Conservation (phyloP, 306 rosid genomes). For the Lathyrus aphaca region DNA sequence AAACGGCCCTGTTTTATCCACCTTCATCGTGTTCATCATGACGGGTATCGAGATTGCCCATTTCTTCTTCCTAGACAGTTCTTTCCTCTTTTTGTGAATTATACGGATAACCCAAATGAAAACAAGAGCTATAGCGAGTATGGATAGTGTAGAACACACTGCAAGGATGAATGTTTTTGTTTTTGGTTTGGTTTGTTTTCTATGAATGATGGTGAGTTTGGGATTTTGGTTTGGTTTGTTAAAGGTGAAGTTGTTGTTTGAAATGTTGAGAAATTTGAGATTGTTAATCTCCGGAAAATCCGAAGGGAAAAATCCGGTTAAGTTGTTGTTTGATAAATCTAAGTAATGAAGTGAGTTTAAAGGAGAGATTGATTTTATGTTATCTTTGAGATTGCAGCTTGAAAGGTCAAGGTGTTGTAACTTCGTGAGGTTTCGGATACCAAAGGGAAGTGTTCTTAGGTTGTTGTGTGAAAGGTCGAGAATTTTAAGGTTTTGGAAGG, state of each 20-base stretch:
- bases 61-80: slow-evolving; percentile 49
- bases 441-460: slow-evolving; percentile 52
- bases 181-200: slow-evolving; percentile 34
- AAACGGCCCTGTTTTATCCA: slow-evolving; percentile 90
- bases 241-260: slow-evolving; percentile 52
- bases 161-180: slow-evolving; percentile 41
- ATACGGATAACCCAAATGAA: slow-evolving; percentile 35
- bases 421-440: slow-evolving; percentile 52
- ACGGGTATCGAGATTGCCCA: slow-evolving; percentile 80
- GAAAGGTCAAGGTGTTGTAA: slow-evolving; percentile 63
- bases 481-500: slow-evolving; percentile 45
- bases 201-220: slow-evolving; percentile 6
- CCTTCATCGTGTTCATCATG: slow-evolving; percentile 14
- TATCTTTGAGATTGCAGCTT: slow-evolving; percentile 50
- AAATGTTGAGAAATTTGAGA: slow-evolving; percentile 61
- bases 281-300: slow-evolving; percentile 64
- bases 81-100: slow-evolving; percentile 34
- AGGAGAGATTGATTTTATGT: slow-evolving; percentile 57
- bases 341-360: slow-evolving; percentile 56
- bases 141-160: slow-evolving; percentile 41
- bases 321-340: slow-evolving; percentile 66
- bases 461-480: slow-evolving; percentile 73
- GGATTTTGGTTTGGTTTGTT: slow-evolving; percentile 23
- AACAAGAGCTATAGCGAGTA: slow-evolving; percentile 37
- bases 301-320: slow-evolving; percentile 67